phyloP scores from a whole-genome alignment of 73 alveolate genomes.

The Paramecium bursaria region DNA sequence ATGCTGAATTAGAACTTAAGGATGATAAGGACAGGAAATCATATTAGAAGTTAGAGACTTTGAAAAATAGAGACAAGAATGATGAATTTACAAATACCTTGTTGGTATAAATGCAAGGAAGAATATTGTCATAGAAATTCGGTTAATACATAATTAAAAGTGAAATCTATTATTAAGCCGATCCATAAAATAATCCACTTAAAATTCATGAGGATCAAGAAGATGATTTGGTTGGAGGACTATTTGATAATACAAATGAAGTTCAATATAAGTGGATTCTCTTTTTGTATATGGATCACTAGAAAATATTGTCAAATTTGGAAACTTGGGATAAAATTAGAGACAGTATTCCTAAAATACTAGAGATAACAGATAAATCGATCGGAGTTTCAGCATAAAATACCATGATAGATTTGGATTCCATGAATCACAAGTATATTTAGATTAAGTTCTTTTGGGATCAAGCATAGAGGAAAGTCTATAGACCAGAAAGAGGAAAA shows the following conservation, averaged over 20 bases:
- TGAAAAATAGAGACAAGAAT: not conserved
- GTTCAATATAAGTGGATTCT: slow-evolving; percentile 52
- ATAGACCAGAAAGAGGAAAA: slow-evolving; percentile 64
- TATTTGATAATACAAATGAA: slow-evolving; percentile 23
- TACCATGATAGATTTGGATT: slow-evolving; percentile 52
- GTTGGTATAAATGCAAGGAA: slow-evolving; percentile 53
- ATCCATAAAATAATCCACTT: slow-evolving; percentile 43
- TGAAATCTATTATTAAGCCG: slow-evolving; percentile 36
- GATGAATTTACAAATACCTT: slow-evolving; percentile 46
- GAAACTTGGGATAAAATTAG: slow-evolving; percentile 65
- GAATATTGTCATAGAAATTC: slow-evolving; percentile 36
- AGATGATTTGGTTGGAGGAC: slow-evolving; percentile 21
- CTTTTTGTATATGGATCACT: slow-evolving; percentile 53
- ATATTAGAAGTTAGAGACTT: not conserved
- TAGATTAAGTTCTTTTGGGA: slow-evolving; percentile 15
- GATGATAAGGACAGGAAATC: slow-evolving; percentile 28
- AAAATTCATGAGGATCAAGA: slow-evolving; percentile 33
- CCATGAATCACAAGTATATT: slow-evolving; percentile 55
- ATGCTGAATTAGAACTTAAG: slow-evolving; percentile 57
- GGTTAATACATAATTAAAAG: slow-evolving; percentile 47
- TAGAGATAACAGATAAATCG: slow-evolving; percentile 7
- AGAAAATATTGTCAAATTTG: slow-evolving; percentile 44
- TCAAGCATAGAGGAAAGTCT: not conserved
- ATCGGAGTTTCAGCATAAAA: slow-evolving; percentile 46
- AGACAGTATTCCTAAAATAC: slow-evolving; percentile 34